Percentiles rank a stretch among this genome's conserved stretches.
These are phyloP conservation scores for Helotiales sp. DNA, from an alignment of 2,329 filamentous ascomycete species.

Conservation along the genomic window DNA sequence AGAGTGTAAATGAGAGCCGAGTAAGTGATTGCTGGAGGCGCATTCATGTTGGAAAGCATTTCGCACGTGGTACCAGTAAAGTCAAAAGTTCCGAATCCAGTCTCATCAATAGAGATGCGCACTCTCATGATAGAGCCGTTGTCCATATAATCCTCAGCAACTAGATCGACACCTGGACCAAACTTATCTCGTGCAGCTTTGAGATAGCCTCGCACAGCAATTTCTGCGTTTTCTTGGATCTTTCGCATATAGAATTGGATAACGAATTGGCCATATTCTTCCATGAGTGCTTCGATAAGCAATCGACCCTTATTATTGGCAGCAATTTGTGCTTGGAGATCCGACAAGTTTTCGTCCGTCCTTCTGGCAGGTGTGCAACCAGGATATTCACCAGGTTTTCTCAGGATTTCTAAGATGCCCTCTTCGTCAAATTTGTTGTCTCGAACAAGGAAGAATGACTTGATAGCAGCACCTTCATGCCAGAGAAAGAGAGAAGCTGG, in stretches of 20 bases:
- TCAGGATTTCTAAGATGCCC: conserved; percentile 57
- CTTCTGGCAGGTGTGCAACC: conserved; percentile 76
- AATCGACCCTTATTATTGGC: conserved; percentile 81
- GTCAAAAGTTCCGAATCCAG: conserved; percentile 74
- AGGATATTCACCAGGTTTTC: conserved; percentile 67
- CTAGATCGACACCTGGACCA: conserved; percentile 55
- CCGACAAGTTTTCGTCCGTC: conserved; percentile 74
- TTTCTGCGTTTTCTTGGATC: conserved; percentile 77
- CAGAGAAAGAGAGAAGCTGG: conserved; percentile 65
- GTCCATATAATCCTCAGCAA: conserved; percentile 78
- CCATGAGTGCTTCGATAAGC: conserved; percentile 70
- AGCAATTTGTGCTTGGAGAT: conserved; percentile 80
- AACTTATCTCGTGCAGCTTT: conserved; percentile 66
- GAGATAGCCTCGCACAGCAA: conserved; percentile 69
- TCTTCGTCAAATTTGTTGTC: conserved; percentile 75
- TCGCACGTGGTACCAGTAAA: conserved; percentile 74
- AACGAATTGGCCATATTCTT: conserved; percentile 70
- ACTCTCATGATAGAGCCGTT: conserved; percentile 75
- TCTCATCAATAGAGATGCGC: conserved; percentile 68
- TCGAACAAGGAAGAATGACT: conserved; percentile 66
- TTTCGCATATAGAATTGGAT: conserved; percentile 75
- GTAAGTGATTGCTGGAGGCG: conserved; percentile 76
- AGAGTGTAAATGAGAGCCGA: conserved; percentile 82
- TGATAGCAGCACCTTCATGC: conserved; percentile 62
- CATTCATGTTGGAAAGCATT: conserved; percentile 75